These are phyloP conservation scores for Nitzschia putrida DNA, from an alignment of 108 stramenopile genomes.

Conservation along the genomic window DNA sequence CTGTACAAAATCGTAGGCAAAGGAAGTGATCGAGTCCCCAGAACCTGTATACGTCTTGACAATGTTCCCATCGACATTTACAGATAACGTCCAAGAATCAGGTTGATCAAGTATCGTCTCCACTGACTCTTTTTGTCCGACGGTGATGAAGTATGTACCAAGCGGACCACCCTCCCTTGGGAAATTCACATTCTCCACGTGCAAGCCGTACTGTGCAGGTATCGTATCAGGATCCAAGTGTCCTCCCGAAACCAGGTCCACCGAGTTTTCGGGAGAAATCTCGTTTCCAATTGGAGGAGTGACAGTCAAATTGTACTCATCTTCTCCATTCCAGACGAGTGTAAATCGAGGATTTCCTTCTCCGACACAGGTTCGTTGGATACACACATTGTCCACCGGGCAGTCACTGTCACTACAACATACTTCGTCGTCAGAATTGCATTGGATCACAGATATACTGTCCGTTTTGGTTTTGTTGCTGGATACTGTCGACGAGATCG, in stretches of 20 bases:
- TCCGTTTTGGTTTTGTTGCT: neutral
- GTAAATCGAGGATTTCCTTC: slow-evolving; percentile 43
- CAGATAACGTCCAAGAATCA: slow-evolving; percentile 27
- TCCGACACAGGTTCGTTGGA: slow-evolving; percentile 34
- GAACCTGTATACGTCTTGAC: slow-evolving; percentile 22
- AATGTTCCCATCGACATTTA: slow-evolving; percentile 19
- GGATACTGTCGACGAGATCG: neutral
- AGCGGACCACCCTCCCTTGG: slow-evolving; percentile 16
- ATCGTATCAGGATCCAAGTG: slow-evolving; percentile 14
- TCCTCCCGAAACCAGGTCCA: slow-evolving; percentile 28
- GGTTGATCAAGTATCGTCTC: neutral
- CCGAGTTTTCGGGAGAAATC: slow-evolving; percentile 8
- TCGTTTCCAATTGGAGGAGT: slow-evolving; percentile 28
- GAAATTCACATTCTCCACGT: slow-evolving; percentile 34
- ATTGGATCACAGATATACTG: neutral
- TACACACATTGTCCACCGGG: slow-evolving; percentile 10
- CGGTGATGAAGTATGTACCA: slow-evolving; percentile 21
- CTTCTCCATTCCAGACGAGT: slow-evolving; percentile 33
- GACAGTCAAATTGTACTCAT: slow-evolving; percentile 29
- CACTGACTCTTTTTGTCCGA: neutral
- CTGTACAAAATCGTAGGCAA: slow-evolving; percentile 13
- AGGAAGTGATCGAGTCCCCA: slow-evolving; percentile 22
- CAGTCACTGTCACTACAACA: slow-evolving; percentile 37
- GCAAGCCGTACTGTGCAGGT: slow-evolving; percentile 21
- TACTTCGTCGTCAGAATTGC: slow-evolving; percentile 13